Evolutionary conservation across 2,329 filamentous ascomycete species (phyloP), one percentile per base, ranked within the genome.

Genomic region (Penicillium digitatum): DNA sequence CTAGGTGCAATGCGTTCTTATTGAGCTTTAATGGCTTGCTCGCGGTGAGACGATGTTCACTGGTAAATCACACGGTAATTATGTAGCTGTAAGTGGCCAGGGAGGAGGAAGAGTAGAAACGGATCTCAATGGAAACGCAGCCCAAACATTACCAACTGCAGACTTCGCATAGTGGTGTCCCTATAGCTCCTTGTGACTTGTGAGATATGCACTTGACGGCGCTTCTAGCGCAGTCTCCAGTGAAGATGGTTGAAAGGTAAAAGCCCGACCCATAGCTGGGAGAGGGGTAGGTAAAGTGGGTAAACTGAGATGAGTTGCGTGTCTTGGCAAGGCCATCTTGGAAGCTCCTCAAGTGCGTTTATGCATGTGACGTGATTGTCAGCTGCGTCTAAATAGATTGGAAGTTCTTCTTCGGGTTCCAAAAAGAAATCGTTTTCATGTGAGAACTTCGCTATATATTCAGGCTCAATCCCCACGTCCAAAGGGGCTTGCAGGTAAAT

Each of bases 291-390:
- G 49, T 27, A 52, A 49, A 52, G 51, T 61, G 51, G 56, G 40
- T 59, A 59, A 45, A 32, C 44, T 20, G 53, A 58, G 40, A 50
- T 34, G 26, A 52, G 34, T 55, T 57, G 40, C 58, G 22, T 57
- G 56, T 59, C 58, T 62, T 62, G 60, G 60, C 58, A 44, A 31
- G 42, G 20, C 22, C 31, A 26, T 32, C 34, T 51, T 26, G 11
- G 12, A n/a, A 54, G 39, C 27, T 54, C 47, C 26, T 40, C 31
- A 38, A 11, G 31, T n/a, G 16, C 27, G 2, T 32, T 27, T 38
- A 27, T 50, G 20, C 51, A 44, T 32, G 14, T 51, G 27, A 39
- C 46, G 34, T 29, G 26, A 31, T 32, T 10, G 7, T n/a, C 18
- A 26, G 7, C 18, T 42, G 11, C 26, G 22, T 34, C 10, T 42